A percentile compares a stretch with the other conserved stretches of the same genome.
Conservation (phyloP, 371 early-diverging fungal genomes). For the Actinomortierella wolfii region DNA sequence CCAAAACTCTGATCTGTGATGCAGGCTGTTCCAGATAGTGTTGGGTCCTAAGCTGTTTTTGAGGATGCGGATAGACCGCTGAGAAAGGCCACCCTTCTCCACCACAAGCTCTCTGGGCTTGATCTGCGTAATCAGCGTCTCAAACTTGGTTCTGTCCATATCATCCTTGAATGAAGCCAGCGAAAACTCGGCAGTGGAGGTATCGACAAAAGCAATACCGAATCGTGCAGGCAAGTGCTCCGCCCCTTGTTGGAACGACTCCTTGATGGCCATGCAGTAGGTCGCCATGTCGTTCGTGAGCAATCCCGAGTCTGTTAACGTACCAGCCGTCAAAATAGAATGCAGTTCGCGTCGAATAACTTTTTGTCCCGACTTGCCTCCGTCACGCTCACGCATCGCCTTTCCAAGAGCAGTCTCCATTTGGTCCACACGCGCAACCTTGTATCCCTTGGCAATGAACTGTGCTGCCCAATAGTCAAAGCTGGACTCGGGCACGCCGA, state of each 20-base stretch:
- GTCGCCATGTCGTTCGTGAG: slow-evolving; percentile 88
- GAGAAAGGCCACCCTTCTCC: slow-evolving; percentile 76
- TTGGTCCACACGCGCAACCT: slow-evolving; percentile 99
- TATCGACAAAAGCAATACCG: slow-evolving; percentile 95
- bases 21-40: slow-evolving; percentile 72
- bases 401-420: slow-evolving; percentile 97
- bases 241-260: slow-evolving; percentile 31
- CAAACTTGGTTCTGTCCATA: slow-evolving; percentile 81
- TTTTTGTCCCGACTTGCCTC: slow-evolving; percentile 60
- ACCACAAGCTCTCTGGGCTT: slow-evolving; percentile 89
- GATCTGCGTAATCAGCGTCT: slow-evolving; percentile 92
- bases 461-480: slow-evolving; percentile 97
- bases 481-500: slow-evolving; percentile 96
- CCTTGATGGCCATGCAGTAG: slow-evolving; percentile 93
- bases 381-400: slow-evolving; percentile 85
- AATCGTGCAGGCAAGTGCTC: slow-evolving; percentile 52
- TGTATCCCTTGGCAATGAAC: slow-evolving; percentile 95
- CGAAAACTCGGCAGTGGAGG: slow-evolving; percentile 91
- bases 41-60: slow-evolving; percentile 65
- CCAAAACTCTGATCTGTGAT: slow-evolving; percentile 89
- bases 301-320: slow-evolving; percentile 90
- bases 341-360: slow-evolving; percentile 97
- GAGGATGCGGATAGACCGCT: slow-evolving; percentile 68
- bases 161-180: slow-evolving; percentile 87
- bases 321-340: slow-evolving; percentile 93